A percentile compares a stretch with the other conserved stretches of the same genome.
Evolutionary conservation across 2,329 filamentous ascomycete genomes (phyloP).

Genomic region (Pseudogymnoascus sp.): DNA sequence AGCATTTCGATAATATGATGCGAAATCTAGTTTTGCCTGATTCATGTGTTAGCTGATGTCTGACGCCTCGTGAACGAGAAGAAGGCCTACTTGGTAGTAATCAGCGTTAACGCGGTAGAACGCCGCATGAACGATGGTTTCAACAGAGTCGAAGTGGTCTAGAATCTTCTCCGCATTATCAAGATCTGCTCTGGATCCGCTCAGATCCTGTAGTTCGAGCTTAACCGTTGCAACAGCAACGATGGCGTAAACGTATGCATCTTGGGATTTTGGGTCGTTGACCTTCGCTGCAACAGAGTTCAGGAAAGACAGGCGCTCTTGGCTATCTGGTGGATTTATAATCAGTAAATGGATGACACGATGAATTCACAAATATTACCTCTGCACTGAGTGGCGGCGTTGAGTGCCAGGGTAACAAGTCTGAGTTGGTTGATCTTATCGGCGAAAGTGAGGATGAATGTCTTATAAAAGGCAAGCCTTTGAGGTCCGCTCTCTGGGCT

Average conservation of each 20-base stretch:
- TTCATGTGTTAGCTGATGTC: slow-evolving; percentile 15
- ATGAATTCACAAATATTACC: slow-evolving; percentile 38
- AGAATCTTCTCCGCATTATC: slow-evolving; percentile 81
- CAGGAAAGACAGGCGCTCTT: slow-evolving; percentile 80
- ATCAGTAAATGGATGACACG: slow-evolving; percentile 2
- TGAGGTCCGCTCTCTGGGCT: slow-evolving; percentile 71
- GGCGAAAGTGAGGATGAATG: slow-evolving; percentile 90
- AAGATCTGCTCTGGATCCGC: slow-evolving; percentile 78
- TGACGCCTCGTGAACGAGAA: neutral
- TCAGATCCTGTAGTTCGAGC: slow-evolving; percentile 67
- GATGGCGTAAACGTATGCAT: slow-evolving; percentile 89
- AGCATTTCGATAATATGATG: slow-evolving; percentile 93
- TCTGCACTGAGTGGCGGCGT: slow-evolving; percentile 76
- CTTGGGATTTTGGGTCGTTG: slow-evolving; percentile 85
- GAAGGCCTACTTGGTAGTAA: slow-evolving; percentile 69
- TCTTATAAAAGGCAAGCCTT: slow-evolving; percentile 84
- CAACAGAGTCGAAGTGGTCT: slow-evolving; percentile 88
- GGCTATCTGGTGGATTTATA: slow-evolving; percentile 54
- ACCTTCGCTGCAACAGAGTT: slow-evolving; percentile 78
- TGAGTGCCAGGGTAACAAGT: slow-evolving; percentile 82
- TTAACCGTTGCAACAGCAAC: slow-evolving; percentile 85
- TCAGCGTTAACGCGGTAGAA: slow-evolving; percentile 94
- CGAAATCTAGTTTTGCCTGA: slow-evolving; percentile 78
- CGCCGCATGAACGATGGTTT: slow-evolving; percentile 88
- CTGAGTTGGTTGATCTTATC: slow-evolving; percentile 99